Percentiles rank a stretch among this genome's conserved stretches.
Evolutionary conservation across 2,329 filamentous ascomycete genomes (phyloP).

Genomic region (Aspergillus calidoustus): DNA sequence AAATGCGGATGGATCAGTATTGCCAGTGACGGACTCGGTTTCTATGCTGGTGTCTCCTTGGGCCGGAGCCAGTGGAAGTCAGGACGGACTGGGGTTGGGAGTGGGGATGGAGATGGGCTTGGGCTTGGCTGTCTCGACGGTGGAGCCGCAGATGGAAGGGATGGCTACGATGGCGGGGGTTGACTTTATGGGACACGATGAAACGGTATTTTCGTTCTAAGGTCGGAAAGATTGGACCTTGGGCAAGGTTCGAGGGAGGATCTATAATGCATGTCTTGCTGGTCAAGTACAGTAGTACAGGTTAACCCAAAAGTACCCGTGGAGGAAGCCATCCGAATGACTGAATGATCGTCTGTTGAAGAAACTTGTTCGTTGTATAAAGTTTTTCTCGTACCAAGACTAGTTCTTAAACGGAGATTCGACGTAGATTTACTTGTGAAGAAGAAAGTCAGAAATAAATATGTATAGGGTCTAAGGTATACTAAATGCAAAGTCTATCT

Average conservation of each 20-base stretch:
- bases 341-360: no score
- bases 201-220: not conserved
- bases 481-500: not conserved
- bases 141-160: not conserved
- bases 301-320: no score
- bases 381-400: no score
- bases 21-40: no score
- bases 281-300: no score
- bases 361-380: no score
- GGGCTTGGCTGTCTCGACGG: not conserved
- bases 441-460: not conserved
- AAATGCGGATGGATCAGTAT: no score
- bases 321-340: no score
- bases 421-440: no score
- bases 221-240: not conserved
- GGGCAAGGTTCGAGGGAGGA: no score
- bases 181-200: not conserved
- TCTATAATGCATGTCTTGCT: no score
- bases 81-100: not conserved
- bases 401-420: no score
- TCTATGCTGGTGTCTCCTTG: not conserved
- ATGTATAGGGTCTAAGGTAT: not conserved
- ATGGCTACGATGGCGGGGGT: not conserved
- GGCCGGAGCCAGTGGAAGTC: not conserved
- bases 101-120: not conserved